Conservation (phyloP, 2,329 filamentous ascomycete species). For the Fusarium hainanense region DNA sequence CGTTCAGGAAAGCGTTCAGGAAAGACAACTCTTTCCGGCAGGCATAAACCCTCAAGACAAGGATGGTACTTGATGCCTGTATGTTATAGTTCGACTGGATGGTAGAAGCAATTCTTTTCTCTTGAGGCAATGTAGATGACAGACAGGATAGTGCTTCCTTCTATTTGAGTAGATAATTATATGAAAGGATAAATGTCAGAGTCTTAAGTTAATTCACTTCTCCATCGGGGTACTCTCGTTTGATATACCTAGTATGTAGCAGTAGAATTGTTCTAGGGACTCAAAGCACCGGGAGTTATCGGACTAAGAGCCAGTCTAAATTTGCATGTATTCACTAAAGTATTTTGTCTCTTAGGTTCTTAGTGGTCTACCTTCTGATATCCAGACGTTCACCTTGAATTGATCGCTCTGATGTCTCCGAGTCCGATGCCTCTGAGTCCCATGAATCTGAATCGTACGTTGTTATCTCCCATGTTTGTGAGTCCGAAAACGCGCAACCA, state of each 20-base stretch:
- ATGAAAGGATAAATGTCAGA: neutral
- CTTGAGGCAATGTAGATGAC: neutral
- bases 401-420: neutral
- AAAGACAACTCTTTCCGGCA: neutral
- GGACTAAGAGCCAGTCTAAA: too few relatives aligned
- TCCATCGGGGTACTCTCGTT: too few relatives aligned
- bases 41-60: neutral
- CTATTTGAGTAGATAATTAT: neutral
- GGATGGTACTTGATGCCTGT: neutral
- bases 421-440: neutral
- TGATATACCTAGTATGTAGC: too few relatives aligned
- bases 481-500: neutral
- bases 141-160: neutral
- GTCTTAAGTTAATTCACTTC: fast-evolving
- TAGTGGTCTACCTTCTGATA: too few relatives aligned
- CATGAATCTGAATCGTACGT: fast-evolving
- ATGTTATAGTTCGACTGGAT: constrained; percentile 1
- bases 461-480: neutral
- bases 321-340: too few relatives aligned
- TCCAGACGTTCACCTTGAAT: neutral
- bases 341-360: too few relatives aligned
- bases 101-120: neutral
- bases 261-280: too few relatives aligned
- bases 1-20: too few relatives aligned
- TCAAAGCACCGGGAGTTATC: too few relatives aligned